These are phyloP conservation scores for Phytophthora crassamura DNA, from an alignment of 352 stramenopile genomes.

Conservation along the genomic window DNA sequence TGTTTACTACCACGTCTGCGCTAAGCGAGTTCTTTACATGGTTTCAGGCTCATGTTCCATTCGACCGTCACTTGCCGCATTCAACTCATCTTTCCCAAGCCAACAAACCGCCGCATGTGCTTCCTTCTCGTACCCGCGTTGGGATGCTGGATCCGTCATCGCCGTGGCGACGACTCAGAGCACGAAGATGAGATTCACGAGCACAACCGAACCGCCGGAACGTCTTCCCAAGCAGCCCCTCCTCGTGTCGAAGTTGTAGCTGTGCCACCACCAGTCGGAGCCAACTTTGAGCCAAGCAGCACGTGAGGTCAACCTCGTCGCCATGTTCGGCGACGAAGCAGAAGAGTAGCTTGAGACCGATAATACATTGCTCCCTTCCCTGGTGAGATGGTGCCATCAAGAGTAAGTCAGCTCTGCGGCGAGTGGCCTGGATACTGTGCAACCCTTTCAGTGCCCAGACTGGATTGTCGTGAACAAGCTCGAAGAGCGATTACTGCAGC, in stretches of 20 bases:
- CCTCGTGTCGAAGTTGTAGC: conserved; percentile 10
- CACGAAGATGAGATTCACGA: conserved; percentile 8
- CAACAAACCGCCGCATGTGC: conserved; percentile 13
- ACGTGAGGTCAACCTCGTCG: background rate
- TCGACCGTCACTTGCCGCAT: background rate
- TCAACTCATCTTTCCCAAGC: background rate
- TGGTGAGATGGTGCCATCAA: background rate
- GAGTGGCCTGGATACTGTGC: conserved; percentile 9
- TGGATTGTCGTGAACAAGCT: conserved; percentile 31
- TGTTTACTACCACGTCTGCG: conserved; percentile 16
- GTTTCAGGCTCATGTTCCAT: conserved; percentile 15
- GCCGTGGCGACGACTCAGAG: conserved; percentile 13
- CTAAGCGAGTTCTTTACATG: background rate
- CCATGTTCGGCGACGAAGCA: no score
- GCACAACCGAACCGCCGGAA: background rate
- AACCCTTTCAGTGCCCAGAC: background rate
- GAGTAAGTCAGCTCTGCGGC: no score
- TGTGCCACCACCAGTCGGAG: background rate
- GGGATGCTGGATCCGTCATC: conserved; percentile 9
- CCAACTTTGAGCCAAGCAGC: background rate
- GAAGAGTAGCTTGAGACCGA: no score
- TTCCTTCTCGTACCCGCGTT: conserved; percentile 15
- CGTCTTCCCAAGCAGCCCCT: background rate
- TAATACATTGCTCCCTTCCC: no score
- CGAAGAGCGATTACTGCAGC: conserved; percentile 19